These are phyloP conservation scores for Fusarium oxysporum DNA, from an alignment of 2,329 filamentous ascomycete genomes.

Conservation along the genomic window DNA sequence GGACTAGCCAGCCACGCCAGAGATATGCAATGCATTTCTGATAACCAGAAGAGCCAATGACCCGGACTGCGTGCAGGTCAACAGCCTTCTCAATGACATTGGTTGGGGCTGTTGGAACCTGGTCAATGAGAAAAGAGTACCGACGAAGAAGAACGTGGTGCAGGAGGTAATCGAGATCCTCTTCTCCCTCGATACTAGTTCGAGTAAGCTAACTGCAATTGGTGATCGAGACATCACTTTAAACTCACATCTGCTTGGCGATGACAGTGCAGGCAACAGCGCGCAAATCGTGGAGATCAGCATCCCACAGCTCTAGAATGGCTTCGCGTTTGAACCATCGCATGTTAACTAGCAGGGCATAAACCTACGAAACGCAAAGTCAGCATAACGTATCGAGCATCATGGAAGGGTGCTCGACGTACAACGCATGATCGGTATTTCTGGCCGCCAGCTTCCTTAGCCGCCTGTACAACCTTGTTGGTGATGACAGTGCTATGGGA, in stretches of 20 bases:
- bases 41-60: constrained; percentile 94
- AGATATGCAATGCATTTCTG: constrained; percentile 94
- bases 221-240: not conserved
- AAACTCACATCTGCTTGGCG: constrained; percentile 77
- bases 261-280: constrained; percentile 90
- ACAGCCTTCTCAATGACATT: constrained; percentile 96
- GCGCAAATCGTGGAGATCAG: constrained; percentile 82
- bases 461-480: constrained; percentile 79
- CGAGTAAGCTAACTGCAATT: not conserved
- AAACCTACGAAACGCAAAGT: constrained; percentile 60
- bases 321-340: constrained; percentile 85
- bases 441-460: constrained; percentile 81
- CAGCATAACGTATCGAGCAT: not conserved
- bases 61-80: constrained; percentile 86
- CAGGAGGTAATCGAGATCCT: constrained; percentile 81
- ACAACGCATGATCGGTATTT: constrained; percentile 82
- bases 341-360: constrained; percentile 78
- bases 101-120: constrained; percentile 76
- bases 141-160: constrained; percentile 86
- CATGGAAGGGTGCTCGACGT: constrained; percentile 22
- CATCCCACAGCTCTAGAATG: constrained; percentile 87
- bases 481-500: constrained; percentile 91
- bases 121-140: constrained; percentile 83
- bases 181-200: constrained; percentile 86
- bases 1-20: constrained; percentile 97